phyloP scores from a whole-genome alignment of 2,329 filamentous ascomycete genomes.

The Tolypocladium endophyticum region DNA sequence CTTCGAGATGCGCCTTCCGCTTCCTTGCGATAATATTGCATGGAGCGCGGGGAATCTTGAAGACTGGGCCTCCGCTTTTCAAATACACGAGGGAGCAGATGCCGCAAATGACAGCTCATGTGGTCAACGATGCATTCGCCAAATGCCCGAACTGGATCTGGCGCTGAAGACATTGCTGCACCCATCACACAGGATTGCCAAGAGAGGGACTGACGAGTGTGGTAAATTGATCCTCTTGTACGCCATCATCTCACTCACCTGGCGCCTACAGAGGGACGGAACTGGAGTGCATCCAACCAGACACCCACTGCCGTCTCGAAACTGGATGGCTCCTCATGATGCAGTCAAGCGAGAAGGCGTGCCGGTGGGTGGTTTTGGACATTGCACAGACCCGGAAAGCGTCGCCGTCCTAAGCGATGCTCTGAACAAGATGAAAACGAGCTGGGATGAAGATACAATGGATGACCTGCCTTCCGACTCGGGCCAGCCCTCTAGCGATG shows the following conservation, averaged over 20 bases:
- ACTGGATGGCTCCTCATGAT: background rate
- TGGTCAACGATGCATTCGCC: conserved; percentile 43
- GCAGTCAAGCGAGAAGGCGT: background rate
- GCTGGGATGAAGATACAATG: background rate
- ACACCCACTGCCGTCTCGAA: background rate
- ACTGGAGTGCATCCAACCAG: background rate
- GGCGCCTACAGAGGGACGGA: background rate
- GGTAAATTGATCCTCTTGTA: background rate
- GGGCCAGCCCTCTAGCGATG: background rate
- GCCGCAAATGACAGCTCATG: background rate
- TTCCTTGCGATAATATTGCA: conserved; percentile 62
- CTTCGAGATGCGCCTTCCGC: conserved; percentile 54
- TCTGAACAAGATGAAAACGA: background rate
- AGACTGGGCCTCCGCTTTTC: conserved; percentile 41
- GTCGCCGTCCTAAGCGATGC: background rate
- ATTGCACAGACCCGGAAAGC: background rate
- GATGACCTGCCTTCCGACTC: background rate
- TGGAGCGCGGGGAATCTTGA: conserved; percentile 55
- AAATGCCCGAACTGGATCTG: conserved; percentile 53
- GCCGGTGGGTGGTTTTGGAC: background rate
- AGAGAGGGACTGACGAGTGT: background rate
- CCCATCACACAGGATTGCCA: conserved; percentile 15
- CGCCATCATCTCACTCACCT: background rate
- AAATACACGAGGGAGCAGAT: background rate
- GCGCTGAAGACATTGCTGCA: conserved; percentile 53